Conservation (phyloP, 805 yeast species). For the Dipodascopsis tothii region DNA sequence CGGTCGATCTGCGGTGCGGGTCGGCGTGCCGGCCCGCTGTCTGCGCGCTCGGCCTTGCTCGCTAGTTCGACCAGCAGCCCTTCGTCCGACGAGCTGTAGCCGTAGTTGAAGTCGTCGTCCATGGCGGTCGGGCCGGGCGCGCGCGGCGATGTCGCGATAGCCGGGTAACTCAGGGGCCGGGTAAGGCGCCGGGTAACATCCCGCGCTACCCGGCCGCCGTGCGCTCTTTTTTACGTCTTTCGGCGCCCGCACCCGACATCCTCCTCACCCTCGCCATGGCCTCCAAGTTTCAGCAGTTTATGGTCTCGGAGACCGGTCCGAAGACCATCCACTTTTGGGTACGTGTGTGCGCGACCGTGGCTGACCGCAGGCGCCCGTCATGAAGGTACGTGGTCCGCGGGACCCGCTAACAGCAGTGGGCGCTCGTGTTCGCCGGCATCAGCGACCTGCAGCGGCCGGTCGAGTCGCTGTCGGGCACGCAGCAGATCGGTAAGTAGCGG, state of each 20-base stretch:
- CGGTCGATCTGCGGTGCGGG: neutral
- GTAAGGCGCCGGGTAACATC: too few relatives aligned
- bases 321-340: conserved; percentile 97
- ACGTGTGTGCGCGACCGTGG: conserved; percentile 28
- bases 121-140: too few relatives aligned
- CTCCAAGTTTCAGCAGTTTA: conserved; percentile 50
- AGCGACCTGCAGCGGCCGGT: conserved; percentile 85
- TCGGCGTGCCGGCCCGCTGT: neutral
- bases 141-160: too few relatives aligned
- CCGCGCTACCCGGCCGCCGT: too few relatives aligned
- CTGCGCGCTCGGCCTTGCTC: neutral
- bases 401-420: conserved; percentile 48
- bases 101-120: neutral
- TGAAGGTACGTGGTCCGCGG: conserved; percentile 37
- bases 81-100: conserved; percentile 1
- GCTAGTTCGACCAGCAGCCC: neutral
- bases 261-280: neutral
- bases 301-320: conserved; percentile 90
- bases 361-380: conserved; percentile 44
- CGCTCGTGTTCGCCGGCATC: conserved; percentile 84
- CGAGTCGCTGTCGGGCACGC: conserved; percentile 83
- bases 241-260: neutral
- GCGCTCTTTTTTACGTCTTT: too few relatives aligned
- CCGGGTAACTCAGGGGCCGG: too few relatives aligned
- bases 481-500: conserved; percentile 42